A percentile compares a stretch with the other conserved stretches of the same genome.
Evolutionary conservation across 345 rosid species (phyloP).

Genomic region (Gossypium australe): DNA sequence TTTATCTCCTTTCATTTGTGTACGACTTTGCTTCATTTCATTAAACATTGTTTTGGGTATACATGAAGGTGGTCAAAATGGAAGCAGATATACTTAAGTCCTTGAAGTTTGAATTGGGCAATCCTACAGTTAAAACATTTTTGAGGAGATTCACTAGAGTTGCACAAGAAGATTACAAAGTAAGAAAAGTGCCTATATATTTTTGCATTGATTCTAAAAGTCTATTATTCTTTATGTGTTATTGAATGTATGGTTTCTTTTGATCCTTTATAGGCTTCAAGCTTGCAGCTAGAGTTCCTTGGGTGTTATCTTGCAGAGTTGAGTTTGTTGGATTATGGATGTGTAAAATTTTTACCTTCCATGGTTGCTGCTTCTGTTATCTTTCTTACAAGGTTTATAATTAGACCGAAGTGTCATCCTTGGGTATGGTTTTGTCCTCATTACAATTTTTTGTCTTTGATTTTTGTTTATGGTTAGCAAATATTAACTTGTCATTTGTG

Average conservation of each 20-base stretch:
- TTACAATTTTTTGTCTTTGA: background rate
- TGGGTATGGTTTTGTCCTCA: slow-evolving; percentile 50
- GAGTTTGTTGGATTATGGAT: slow-evolving; percentile 61
- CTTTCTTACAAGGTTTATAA: slow-evolving; percentile 58
- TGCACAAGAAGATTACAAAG: slow-evolving; percentile 59
- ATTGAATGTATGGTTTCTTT: background rate
- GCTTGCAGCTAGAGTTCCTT: slow-evolving; percentile 65
- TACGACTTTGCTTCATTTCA: background rate
- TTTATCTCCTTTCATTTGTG: background rate
- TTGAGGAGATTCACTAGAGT: slow-evolving; percentile 53
- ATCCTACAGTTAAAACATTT: slow-evolving; percentile 58
- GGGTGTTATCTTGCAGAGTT: slow-evolving; percentile 77
- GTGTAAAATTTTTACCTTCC: slow-evolving; percentile 69
- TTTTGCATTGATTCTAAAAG: background rate
- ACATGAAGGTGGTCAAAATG: slow-evolving; percentile 62
- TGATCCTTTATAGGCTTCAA: slow-evolving; percentile 30
- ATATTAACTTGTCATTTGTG: background rate
- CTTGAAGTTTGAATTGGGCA: slow-evolving; percentile 65
- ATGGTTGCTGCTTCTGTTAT: slow-evolving; percentile 66
- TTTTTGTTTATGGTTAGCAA: background rate
- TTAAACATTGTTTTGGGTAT: background rate
- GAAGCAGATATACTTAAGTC: slow-evolving; percentile 62
- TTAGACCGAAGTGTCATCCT: slow-evolving; percentile 48
- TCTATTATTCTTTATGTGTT: background rate
- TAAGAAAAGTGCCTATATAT: slow-evolving; percentile 15